Base-by-base conservation (phyloP, 805 yeast species). In the Isabelozyma gotoi region DNA sequence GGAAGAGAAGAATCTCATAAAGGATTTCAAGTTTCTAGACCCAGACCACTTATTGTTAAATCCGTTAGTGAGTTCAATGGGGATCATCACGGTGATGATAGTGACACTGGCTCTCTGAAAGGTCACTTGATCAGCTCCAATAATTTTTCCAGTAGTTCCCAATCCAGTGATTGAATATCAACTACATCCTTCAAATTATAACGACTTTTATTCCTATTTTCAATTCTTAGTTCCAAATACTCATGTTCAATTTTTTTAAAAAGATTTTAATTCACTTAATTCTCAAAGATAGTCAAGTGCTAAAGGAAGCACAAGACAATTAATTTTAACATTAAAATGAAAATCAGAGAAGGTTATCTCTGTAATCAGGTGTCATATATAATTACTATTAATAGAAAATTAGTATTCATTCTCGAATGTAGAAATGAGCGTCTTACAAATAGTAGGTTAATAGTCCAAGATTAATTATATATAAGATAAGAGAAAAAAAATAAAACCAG, bases 21-120 rank as follows among this genome's bases (percentile, higher is more conserved):
- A 38, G 66, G 70, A 7, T 69, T 69, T 41, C 60, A 60, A 27
- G 74, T 69, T 5, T 50, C 58, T 3, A 57, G 74, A 40, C 74
- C 74, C 7, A 51, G 65, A 38, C 62, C 59, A 15, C 53, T 69
- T 36, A 51, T 67, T 11, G 63, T 68, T 10, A 60, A 53, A 36
- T 45, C 50, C 21, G 10, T 16, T 11, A 15, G 15, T 16, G 39
- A 36, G n/a, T 19, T 36, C 7, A 14, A 34, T 4, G 14, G n/a
- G 4, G 4, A 32, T 14, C 7, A 14, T 16, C 18, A 14, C 8
- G 8, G 18, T 16, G 18, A 16, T 32, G 34, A 32, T 5, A 32
- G 34, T 15, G 34, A 32, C 12, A 10, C 29, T 10, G 29, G 29
- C 8, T 24, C 29, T 24, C 29, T 24, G 29, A 7, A 7, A n/a